Evolutionary conservation across 805 yeast species (phyloP), one percentile per base, ranked within the genome.

Genomic region (Kazachstania psychrophila): DNA sequence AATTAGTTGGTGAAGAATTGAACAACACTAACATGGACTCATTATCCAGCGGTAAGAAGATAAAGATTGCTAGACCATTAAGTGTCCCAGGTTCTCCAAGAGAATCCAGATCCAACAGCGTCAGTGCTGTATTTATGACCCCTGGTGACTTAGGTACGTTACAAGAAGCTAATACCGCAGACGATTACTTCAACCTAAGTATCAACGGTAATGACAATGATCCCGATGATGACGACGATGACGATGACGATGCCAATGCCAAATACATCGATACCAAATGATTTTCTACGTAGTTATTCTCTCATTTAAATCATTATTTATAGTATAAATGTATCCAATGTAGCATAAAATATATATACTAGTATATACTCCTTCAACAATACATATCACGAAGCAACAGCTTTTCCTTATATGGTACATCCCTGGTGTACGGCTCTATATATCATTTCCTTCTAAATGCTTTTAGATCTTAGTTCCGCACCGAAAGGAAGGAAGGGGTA

Each of bases 71-170:
- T 6, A 73, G 96, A 54, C 97, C 97, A 13, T 68, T 89, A 45
- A 81, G 94, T 42, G 96, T 85, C n/a, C 97, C 97, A 1, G 97
- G 96, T 2, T 88, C 96, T 5, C 97, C 98, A 43, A 69, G 88
- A 39, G 68, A 73, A 1, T 42, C 51, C 12, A 49, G 51, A 31
- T 37, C 51, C 4, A 39, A 40, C 7, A 48, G 53, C 23, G 37
- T 36, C 5, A 15, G 54, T 29, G 60, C 75, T 11, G 78, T 82
- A 13, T 66, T 79, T 48, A 89, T 87, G 95, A 89, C 98, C 2
- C 98, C 98, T 0, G 98, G 98, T 27, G 98, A 89, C 58, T 71
- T 89, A 44, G 98, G 97, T n/a, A 79, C 95, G 3, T 69, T 92
- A 51, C 96, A 88, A 58, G 98, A 89, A 57, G 84, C 85, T 26